Percentiles rank a stretch among this genome's conserved stretches.
phyloP scores from a whole-genome alignment of 2,329 filamentous ascomycete species.

The Penicillium polonicum region DNA sequence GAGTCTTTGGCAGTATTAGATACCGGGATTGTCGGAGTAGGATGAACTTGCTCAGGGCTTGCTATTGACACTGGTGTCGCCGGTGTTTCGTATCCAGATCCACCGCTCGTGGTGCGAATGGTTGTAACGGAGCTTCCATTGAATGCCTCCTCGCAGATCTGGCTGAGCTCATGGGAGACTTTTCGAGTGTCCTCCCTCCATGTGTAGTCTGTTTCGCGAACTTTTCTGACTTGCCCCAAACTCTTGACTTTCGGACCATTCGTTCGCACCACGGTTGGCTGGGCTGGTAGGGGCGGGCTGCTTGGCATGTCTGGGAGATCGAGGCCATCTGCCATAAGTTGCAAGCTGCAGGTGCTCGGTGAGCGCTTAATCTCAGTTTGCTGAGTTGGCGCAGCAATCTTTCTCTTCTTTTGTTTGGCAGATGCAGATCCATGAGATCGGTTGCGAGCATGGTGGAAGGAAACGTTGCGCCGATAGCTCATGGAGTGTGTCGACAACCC shows the following conservation, averaged over 20 bases:
- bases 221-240: constrained; percentile 42
- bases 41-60: constrained; percentile 27
- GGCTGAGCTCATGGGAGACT: constrained; percentile 79
- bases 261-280: constrained; percentile 39
- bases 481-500: constrained; percentile 44
- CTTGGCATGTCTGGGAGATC: constrained; percentile 29
- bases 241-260: constrained; percentile 30
- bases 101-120: constrained; percentile 44
- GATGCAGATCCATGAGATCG: constrained; percentile 32
- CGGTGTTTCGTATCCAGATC: constrained; percentile 51
- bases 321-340: constrained; percentile 22
- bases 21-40: constrained; percentile 30
- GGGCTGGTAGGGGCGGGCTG: constrained; percentile 43
- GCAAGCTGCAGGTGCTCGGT: constrained; percentile 28
- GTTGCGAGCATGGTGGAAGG: constrained; percentile 58
- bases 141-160: constrained; percentile 91
- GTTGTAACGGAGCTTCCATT: constrained; percentile 64
- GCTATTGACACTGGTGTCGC: constrained; percentile 46
- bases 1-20: constrained; percentile 43
- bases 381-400: constrained; percentile 15
- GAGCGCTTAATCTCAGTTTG: constrained; percentile 28
- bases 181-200: constrained; percentile 78
- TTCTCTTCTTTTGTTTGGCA: constrained; percentile 22
- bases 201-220: constrained; percentile 47
- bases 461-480: constrained; percentile 62